Conservation (phyloP, 2,329 filamentous ascomycete species). For the Stromatinia cepivora region DNA sequence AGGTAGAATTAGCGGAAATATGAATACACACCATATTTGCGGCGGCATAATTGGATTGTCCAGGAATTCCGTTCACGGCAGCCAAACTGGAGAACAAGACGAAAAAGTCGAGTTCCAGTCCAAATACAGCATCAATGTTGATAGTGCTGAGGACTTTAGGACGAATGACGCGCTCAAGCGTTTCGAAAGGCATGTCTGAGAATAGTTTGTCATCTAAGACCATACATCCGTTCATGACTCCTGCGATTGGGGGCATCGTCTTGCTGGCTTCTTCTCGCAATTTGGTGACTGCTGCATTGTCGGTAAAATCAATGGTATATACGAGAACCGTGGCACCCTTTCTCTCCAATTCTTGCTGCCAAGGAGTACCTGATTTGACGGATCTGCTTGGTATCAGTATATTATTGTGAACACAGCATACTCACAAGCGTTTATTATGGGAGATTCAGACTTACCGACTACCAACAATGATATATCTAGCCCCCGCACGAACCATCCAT, state of each 20-base stretch:
- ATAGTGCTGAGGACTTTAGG: constrained; percentile 43
- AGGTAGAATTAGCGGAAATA: too few relatives aligned
- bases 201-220: constrained; percentile 43
- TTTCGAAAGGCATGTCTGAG: constrained; percentile 36
- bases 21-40: constrained; percentile 43
- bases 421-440: background rate
- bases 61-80: constrained; percentile 40
- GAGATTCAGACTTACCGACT: constrained; percentile 14
- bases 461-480: constrained; percentile 29
- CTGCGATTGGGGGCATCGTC: constrained; percentile 40
- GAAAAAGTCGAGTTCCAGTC: constrained; percentile 45
- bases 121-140: constrained; percentile 41
- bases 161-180: constrained; percentile 33
- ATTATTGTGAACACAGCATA: background rate
- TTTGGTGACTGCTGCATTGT: constrained; percentile 1
- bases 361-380: constrained; percentile 38
- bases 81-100: constrained; percentile 44
- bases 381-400: constrained; percentile 34
- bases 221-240: constrained; percentile 49
- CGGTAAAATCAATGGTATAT: constrained; percentile 29
- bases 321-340: constrained; percentile 23
- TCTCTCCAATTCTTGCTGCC: constrained; percentile 33
- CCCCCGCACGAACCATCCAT: constrained; percentile 47
- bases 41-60: constrained; percentile 43
- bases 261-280: constrained; percentile 15